These are phyloP conservation scores for Colletotrichum eleusines DNA, from an alignment of 2,329 filamentous ascomycete genomes.

Conservation along the genomic window DNA sequence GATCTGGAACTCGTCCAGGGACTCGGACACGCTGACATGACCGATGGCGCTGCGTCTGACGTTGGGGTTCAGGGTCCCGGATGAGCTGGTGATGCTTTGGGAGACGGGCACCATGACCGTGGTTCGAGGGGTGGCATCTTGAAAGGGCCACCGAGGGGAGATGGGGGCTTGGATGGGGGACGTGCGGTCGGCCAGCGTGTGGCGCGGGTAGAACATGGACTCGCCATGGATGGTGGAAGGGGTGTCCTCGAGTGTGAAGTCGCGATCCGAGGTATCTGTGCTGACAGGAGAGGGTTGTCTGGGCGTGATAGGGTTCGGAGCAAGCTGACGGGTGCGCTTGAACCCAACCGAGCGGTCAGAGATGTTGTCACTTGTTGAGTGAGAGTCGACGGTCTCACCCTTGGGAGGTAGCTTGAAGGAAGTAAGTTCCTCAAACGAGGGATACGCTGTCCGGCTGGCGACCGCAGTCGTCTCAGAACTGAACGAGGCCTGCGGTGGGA, in stretches of 20 bases:
- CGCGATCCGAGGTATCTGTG: constrained; percentile 17
- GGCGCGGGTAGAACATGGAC: constrained; percentile 26
- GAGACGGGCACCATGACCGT: constrained; percentile 28
- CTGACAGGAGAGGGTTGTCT: constrained; percentile 27
- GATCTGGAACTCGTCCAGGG: constrained; percentile 36
- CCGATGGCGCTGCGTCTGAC: neutral
- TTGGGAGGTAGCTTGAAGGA: constrained; percentile 24
- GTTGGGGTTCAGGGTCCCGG: neutral
- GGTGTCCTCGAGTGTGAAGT: constrained; percentile 22
- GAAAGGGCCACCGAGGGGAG: constrained; percentile 36
- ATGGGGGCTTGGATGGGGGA: neutral
- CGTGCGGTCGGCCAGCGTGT: constrained; percentile 1
- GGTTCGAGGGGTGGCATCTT: constrained; percentile 28
- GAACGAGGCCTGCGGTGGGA: constrained; percentile 25
- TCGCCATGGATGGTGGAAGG: constrained; percentile 23
- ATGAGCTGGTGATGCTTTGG: constrained; percentile 13
- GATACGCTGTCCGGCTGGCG: constrained; percentile 16
- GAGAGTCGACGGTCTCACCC: neutral
- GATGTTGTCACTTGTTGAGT: neutral
- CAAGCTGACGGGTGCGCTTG: neutral
- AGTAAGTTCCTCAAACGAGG: constrained; percentile 21
- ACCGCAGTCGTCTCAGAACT: constrained; percentile 28
- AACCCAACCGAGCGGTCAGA: neutral
- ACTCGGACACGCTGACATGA: constrained; percentile 31
- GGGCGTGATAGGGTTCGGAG: constrained; percentile 2